Percentiles rank a stretch among this genome's conserved stretches.
Evolutionary conservation across 768 basidiomycete species (phyloP).

Genomic region (Kwoniella europaea): DNA sequence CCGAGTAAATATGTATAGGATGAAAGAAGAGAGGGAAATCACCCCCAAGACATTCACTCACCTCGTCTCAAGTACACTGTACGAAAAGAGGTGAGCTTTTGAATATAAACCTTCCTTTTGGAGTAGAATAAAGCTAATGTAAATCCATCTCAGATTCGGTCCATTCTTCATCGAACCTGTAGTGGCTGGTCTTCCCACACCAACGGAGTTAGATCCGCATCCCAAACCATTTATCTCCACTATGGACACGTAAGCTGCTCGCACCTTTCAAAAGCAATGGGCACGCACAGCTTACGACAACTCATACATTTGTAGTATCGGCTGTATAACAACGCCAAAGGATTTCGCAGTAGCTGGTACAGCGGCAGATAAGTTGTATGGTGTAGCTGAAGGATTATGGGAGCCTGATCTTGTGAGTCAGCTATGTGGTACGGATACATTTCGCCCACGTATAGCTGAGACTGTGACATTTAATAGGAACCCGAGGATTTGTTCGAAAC

Average conservation of each 20-base stretch:
- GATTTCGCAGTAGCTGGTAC: conserved; percentile 97
- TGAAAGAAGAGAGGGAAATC: conserved; percentile 98
- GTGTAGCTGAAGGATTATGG: conserved; percentile 98
- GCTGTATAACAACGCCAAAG: conserved; percentile 60
- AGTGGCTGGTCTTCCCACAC: conserved; percentile 75
- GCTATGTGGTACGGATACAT: too few relatives aligned
- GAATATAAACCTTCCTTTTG: too few relatives aligned
- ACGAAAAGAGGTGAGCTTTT: conserved; percentile 72
- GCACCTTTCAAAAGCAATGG: neutral
- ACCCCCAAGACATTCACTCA: conserved; percentile 95
- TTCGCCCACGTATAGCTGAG: too few relatives aligned
- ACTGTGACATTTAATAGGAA: conserved; percentile 61
- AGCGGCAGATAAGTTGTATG: conserved; percentile 87
- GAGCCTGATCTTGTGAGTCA: conserved; percentile 78
- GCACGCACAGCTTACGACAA: neutral
- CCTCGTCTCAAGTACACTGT: conserved; percentile 91
- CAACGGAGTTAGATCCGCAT: conserved; percentile 62
- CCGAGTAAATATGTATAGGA: conserved; percentile 97
- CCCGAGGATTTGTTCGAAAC: conserved; percentile 98
- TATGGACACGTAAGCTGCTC: conserved; percentile 67
- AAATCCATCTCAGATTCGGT: conserved; percentile 65
- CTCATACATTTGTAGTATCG: conserved; percentile 49
- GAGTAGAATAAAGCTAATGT: neutral
- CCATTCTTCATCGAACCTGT: conserved; percentile 98
- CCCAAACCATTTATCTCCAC: conserved; percentile 92